Conservation (phyloP, 768 basidiomycete genomes). For the Rhodocollybia butyracea region DNA sequence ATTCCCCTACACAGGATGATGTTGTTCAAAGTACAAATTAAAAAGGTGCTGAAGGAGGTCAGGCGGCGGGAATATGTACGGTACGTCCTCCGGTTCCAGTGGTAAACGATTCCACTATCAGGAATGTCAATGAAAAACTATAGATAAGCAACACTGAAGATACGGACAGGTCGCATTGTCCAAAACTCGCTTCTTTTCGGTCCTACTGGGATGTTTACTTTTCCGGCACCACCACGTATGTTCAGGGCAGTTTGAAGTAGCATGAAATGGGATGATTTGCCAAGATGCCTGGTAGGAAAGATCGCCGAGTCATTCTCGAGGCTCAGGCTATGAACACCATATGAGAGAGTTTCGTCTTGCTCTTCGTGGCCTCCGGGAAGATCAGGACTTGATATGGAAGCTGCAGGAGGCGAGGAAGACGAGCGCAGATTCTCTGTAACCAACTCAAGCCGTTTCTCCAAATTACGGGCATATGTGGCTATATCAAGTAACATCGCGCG, state of each 20-base stretch:
- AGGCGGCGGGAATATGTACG: conserved; percentile 40
- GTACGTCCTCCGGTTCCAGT: background rate
- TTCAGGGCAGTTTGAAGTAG: conserved; percentile 2
- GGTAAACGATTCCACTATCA: background rate
- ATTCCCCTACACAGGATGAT: conserved; percentile 40
- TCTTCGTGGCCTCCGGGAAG: background rate
- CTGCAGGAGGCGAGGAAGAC: background rate
- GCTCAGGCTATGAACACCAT: background rate
- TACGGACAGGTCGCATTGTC: background rate
- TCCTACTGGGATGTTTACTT: background rate
- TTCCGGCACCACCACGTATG: background rate
- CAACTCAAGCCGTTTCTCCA: background rate
- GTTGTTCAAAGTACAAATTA: conserved; percentile 44
- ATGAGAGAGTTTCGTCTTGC: background rate
- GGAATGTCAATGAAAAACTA: background rate
- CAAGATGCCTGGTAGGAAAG: background rate
- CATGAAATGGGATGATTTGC: background rate
- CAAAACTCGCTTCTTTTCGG: background rate
- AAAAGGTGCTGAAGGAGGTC: conserved; percentile 49
- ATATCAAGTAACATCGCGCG: background rate
- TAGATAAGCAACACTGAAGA: too few relatives aligned
- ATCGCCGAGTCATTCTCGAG: background rate
- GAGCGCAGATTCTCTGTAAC: background rate
- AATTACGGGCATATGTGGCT: background rate
- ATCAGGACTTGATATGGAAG: background rate